phyloP scores from a whole-genome alignment of 352 stramenopile genomes.

The Pythium folliculosum region DNA sequence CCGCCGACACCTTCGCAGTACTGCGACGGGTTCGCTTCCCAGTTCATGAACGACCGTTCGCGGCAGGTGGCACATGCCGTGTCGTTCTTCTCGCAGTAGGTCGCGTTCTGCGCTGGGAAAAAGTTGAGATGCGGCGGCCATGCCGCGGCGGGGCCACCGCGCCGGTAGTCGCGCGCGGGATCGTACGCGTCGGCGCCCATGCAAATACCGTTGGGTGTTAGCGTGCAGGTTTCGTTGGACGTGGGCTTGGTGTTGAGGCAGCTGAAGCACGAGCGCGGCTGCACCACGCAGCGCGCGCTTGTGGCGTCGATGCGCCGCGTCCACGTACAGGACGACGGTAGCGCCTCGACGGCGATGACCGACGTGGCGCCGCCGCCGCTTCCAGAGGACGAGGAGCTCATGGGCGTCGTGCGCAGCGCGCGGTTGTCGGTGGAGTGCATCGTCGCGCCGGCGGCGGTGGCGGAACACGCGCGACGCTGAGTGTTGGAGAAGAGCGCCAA shows the following conservation, averaged over 20 bases:
- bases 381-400: constrained; percentile 24
- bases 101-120: constrained; percentile 51
- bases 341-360: constrained; percentile 11
- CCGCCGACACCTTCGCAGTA: constrained; percentile 42
- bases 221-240: constrained; percentile 42
- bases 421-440: neutral
- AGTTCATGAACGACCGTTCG: constrained; percentile 36
- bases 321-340: constrained; percentile 49
- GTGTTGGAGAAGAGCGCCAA: neutral
- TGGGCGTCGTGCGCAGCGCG: constrained; percentile 18
- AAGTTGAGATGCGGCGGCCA: constrained; percentile 66
- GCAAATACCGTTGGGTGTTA: constrained; percentile 53
- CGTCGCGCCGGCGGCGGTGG: neutral
- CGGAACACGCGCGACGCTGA: constrained; percentile 3
- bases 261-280: constrained; percentile 43
- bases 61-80: constrained; percentile 39
- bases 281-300: constrained; percentile 36
- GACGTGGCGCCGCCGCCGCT: neutral
- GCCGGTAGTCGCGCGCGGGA: constrained; percentile 49
- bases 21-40: constrained; percentile 42
- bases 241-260: constrained; percentile 29
- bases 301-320: constrained; percentile 25
- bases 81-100: constrained; percentile 54
- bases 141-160: constrained; percentile 29
- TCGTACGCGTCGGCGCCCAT: constrained; percentile 45